phyloP scores from a whole-genome alignment of 495 filamentous ascomycete genomes.

The Penicillium desertorum region DNA sequence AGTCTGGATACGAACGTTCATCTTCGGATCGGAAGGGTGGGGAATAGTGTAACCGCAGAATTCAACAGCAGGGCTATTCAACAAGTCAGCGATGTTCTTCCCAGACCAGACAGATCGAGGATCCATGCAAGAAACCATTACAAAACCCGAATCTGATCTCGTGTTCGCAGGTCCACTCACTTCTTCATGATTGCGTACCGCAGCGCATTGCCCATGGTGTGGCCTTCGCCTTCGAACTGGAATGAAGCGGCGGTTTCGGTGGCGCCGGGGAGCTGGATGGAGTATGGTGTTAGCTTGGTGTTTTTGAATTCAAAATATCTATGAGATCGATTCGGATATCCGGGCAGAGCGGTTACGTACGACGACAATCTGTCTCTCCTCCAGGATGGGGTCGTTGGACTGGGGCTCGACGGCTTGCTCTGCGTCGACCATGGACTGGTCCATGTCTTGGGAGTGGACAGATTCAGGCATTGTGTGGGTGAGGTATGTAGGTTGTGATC shows the following conservation, averaged over 20 bases:
- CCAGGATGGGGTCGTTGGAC: constrained; percentile 40
- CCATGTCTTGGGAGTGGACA: constrained; percentile 43
- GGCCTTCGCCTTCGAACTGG: constrained; percentile 87
- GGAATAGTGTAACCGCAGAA: constrained; percentile 98
- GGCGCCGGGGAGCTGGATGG: constrained; percentile 59
- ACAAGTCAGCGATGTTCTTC: not conserved
- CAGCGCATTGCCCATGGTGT: constrained; percentile 92
- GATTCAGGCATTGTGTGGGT: constrained; percentile 40
- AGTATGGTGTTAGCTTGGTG: not conserved
- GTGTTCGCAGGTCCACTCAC: constrained; percentile 49
- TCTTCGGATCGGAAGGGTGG: constrained; percentile 91
- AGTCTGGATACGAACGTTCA: constrained; percentile 97
- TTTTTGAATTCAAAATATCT: not conserved
- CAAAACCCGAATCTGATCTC: not conserved
- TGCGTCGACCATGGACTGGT: constrained; percentile 57
- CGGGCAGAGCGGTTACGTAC: constrained; percentile 40
- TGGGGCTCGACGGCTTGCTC: constrained; percentile 33
- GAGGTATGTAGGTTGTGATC: not conserved
- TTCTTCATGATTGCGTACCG: constrained; percentile 98
- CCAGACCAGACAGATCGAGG: not conserved
- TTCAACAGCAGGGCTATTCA: constrained; percentile 79
- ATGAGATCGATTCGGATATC: not conserved
- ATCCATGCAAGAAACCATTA: not conserved
- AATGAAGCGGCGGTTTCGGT: constrained; percentile 75
- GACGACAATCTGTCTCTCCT: constrained; percentile 56